These are phyloP conservation scores for Apophysomyces sp. DNA, from an alignment of 371 early-diverging fungal species.

Conservation along the genomic window DNA sequence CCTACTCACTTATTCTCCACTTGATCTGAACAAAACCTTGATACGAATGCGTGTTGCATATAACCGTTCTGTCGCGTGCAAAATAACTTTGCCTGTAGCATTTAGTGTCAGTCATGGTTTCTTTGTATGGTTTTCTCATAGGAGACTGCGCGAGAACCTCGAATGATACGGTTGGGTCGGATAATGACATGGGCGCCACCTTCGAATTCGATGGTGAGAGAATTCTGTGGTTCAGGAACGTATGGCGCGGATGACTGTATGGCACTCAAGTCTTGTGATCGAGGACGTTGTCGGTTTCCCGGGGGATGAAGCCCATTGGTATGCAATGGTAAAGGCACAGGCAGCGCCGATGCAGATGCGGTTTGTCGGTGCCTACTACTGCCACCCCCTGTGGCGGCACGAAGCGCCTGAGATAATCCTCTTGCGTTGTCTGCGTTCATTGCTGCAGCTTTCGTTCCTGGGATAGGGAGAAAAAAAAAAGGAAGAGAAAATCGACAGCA, in stretches of 20 bases:
- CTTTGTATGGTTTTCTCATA: not conserved
- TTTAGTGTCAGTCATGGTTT: not conserved
- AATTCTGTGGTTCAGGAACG: conserved; percentile 4
- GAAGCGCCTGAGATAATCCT: not conserved
- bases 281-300: not conserved
- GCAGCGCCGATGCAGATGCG: conserved; percentile 9
- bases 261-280: not conserved
- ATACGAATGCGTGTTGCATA: conserved; percentile 30
- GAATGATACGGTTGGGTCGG: conserved; percentile 31
- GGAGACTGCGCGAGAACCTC: conserved; percentile 18
- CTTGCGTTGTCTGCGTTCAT: conserved; percentile 1
- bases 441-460: not conserved
- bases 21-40: conserved; percentile 12
- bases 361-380: conserved; percentile 2
- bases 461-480: not conserved
- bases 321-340: conserved; percentile 1
- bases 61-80: conserved; percentile 17
- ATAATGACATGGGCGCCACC: conserved; percentile 27
- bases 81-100: conserved; percentile 19
- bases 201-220: conserved; percentile 25
- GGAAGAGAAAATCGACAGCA: not conserved
- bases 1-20: too few species aligned
- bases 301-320: not conserved
- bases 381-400: not conserved
- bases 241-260: not conserved